Evolutionary conservation across 2,329 filamentous ascomycete genomes (phyloP), one percentile per base, ranked within the genome.

Genomic region (Pseudogymnoascus pannorum): DNA sequence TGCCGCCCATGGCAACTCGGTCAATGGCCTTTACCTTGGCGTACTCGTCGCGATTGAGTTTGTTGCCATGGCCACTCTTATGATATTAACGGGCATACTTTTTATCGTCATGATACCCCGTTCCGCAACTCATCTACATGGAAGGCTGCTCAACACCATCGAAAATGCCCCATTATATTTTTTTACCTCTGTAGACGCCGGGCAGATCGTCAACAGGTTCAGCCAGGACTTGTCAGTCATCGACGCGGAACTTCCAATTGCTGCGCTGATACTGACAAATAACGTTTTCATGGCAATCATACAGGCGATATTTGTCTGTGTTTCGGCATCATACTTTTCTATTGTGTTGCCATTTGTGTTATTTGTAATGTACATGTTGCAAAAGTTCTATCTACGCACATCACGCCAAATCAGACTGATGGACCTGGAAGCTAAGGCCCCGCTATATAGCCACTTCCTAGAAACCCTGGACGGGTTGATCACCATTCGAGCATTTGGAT

Each of bases 381-480:
- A 85, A 64, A 78, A 75, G 59, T 77, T 83, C 60, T 87, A 87
- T 63, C 75, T 87, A 1, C 75, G 81, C 0, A 87, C 84, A 0
- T 85, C 83, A 0, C 74, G 83, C 0, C 84, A 86, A 68, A 68
- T 87, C 5, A 77, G 84, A 54, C 74, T 85, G 12, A 69, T 87
- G 11, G 84, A 87, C 54, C 75, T 87, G 0, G 85, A 87, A 68
- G 77, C 81, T 1, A 87, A 87, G 68, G 79, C 79, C 0, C 84
- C 84, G 0, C 72, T 86, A 0, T 85, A 82, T 72, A 81, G 76
- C 14, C 74, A 85, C 63, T 86, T 85, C 65, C 74, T 79, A 20
- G 82, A 85, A 64, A 81, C 79, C 2, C 75, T 84, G 44, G 76
- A 76, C 24, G 83, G 83, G 0, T 67, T 85, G 0, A 73, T 75